Base-by-base conservation (phyloP, 2,329 filamentous ascomycete species). In the Blastomyces parvus region DNA sequence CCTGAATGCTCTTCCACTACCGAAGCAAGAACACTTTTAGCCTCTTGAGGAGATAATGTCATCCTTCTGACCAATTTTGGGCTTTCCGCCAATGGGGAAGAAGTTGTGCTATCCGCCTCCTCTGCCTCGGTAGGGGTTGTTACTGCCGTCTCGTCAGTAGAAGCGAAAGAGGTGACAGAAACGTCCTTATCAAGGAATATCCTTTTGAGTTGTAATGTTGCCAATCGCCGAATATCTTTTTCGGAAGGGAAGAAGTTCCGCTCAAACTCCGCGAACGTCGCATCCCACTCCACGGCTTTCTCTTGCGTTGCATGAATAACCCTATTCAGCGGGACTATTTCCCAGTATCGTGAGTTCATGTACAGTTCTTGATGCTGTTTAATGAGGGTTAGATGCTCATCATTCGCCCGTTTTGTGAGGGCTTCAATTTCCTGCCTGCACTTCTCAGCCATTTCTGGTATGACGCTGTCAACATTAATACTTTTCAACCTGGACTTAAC, bases 321-420 rank as follows among this genome's bases (percentile, higher is more conserved):
- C 63, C 88, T 84, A 69, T 97, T 99, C 66, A 99, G 83, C 0
- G 95, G 94, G 59, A 97, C 92, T 62, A 97, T 88, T 75, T 99
- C 94, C 79, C 96, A 99, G 73, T 97, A 97, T 72, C 91, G 92
- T 1, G 92, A 96, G 67, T 87, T 87, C 78, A 94, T 91, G 72
- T 99, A 99, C 66, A 90, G 90, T 42, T 92, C 87, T 73, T 97
- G 91, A 11, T 99, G 81, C 66, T 90, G 89, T 61, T 84, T 84
- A 60, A 91, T 81, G 61, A 97, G 80, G 62, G 83, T 81, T 4
- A 83, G 79, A 69, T 96, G 88, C 66, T 99, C 93, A 46, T 96
- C 91, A 64, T 91, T 88, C 0, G 90, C 90, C 68, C 88, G 90
- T 70, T 88, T 89, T 44, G 83, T 85, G 59, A 99, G 79, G 56